Evolutionary conservation across 2,329 filamentous ascomycete species (phyloP).

Genomic region (Aspergillus ochraceoroseus): DNA sequence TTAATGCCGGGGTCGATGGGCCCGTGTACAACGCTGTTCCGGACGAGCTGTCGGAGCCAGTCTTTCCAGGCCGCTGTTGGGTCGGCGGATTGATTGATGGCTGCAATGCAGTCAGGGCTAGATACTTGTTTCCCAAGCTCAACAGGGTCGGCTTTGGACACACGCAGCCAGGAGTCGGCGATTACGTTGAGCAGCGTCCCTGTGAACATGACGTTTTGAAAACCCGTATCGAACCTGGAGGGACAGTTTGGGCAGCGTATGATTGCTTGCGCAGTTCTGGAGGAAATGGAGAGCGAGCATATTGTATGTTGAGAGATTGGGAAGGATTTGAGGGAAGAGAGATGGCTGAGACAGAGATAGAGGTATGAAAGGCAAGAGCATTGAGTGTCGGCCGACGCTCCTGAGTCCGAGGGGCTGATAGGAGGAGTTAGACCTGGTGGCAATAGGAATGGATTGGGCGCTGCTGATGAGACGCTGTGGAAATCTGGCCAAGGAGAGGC

Average conservation of each 20-base stretch:
- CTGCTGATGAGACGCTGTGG: conserved; percentile 33
- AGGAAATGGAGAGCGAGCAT: conserved; percentile 42
- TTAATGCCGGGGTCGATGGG: conserved; percentile 22
- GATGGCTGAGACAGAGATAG: conserved; percentile 43
- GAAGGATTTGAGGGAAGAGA: conserved; percentile 41
- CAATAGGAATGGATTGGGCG: conserved; percentile 26
- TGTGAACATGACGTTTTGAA: conserved; percentile 47
- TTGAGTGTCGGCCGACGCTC: conserved; percentile 22
- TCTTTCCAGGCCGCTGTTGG: conserved; percentile 32
- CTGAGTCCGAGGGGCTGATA: conserved; percentile 22
- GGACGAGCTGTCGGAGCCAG: conserved; percentile 39
- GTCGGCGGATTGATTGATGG: conserved; percentile 24
- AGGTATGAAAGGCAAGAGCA: conserved; percentile 42
- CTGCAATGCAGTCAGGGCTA: conserved; percentile 29
- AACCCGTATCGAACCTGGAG: conserved; percentile 38
- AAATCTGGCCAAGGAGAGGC: conserved; percentile 42
- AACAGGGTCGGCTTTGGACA: conserved; percentile 35
- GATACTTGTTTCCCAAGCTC: conserved; percentile 37
- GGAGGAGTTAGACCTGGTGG: conserved; percentile 21
- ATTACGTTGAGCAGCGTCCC: conserved; percentile 44
- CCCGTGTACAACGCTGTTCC: conserved; percentile 36
- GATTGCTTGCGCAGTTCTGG: conserved; percentile 40
- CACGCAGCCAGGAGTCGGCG: conserved; percentile 43
- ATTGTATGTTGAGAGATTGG: conserved; percentile 43
- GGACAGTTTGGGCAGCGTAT: conserved; percentile 44